A percentile compares a stretch with the other conserved stretches of the same genome.
phyloP scores from a whole-genome alignment of 352 stramenopile species.

The Globisporangium spinosum region DNA sequence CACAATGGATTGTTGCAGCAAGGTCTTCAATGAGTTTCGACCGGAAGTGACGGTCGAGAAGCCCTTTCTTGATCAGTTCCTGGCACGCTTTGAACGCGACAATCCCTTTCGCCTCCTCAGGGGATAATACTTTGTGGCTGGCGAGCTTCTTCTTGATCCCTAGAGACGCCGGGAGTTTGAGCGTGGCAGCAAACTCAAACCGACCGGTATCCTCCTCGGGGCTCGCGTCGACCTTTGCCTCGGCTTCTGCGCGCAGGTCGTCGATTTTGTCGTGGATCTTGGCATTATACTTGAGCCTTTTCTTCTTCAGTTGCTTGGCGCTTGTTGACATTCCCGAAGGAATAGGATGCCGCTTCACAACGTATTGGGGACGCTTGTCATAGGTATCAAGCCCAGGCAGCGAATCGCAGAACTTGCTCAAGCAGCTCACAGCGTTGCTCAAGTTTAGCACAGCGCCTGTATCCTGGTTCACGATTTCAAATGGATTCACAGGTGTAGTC shows the following conservation, averaged over 20 bases:
- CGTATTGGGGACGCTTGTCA: constrained; percentile 73
- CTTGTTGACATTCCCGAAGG: constrained; percentile 38
- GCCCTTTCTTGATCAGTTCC: constrained; percentile 61
- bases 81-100: constrained; percentile 79
- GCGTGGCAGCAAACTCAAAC: constrained; percentile 61
- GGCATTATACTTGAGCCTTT: constrained; percentile 73
- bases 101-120: constrained; percentile 73
- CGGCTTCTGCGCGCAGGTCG: constrained; percentile 41
- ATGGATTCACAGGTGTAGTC: constrained; percentile 17
- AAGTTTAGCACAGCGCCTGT: constrained; percentile 64
- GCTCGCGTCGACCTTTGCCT: constrained; percentile 21
- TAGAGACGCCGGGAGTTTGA: constrained; percentile 55
- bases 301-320: constrained; percentile 65
- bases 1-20: constrained; percentile 31
- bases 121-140: constrained; percentile 56
- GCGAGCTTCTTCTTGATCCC: constrained; percentile 60
- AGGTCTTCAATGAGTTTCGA: constrained; percentile 65
- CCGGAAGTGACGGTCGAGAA: constrained; percentile 67
- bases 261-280: constrained; percentile 82
- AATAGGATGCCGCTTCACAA: constrained; percentile 63
- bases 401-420: constrained; percentile 81
- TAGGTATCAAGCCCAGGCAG: constrained; percentile 80
- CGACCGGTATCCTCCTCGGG: constrained; percentile 22
- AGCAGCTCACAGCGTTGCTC: constrained; percentile 52
- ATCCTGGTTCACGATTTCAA: constrained; percentile 61